These are phyloP conservation scores for Hygrocybe coccinea DNA, from an alignment of 768 basidiomycete species.

Conservation along the genomic window DNA sequence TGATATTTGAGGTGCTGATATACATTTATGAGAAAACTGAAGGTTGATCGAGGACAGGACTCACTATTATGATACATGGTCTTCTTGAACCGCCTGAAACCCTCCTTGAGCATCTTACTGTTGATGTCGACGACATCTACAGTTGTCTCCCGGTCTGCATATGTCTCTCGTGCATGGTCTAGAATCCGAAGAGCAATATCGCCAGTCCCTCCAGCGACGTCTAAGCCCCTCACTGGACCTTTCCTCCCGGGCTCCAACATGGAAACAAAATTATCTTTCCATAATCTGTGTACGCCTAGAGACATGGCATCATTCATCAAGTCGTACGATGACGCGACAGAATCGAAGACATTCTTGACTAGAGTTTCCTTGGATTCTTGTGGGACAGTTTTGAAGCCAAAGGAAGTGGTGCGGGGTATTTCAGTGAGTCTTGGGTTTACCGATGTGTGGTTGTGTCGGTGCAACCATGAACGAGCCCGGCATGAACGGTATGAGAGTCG, in stretches of 20 bases:
- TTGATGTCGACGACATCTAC: constrained; percentile 95
- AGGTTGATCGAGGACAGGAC: constrained; percentile 19
- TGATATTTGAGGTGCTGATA: constrained; percentile 80
- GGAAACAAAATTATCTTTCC: constrained; percentile 90
- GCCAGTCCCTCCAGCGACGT: constrained; percentile 96
- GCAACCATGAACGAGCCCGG: constrained; percentile 6
- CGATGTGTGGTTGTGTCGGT: constrained; percentile 24
- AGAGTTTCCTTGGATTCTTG: constrained; percentile 83
- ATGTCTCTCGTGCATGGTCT: constrained; percentile 83
- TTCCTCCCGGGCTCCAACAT: constrained; percentile 70
- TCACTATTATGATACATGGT: constrained; percentile 98
- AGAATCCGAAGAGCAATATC: constrained; percentile 94
- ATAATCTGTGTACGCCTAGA: constrained; percentile 89
- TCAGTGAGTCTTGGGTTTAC: constrained; percentile 14
- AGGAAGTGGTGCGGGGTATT: constrained; percentile 61
- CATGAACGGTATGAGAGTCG: background rate
- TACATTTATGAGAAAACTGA: constrained; percentile 6
- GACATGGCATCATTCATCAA: constrained; percentile 99
- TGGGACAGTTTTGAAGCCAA: constrained; percentile 88
- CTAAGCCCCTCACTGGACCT: constrained; percentile 76
- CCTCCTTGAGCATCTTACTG: constrained; percentile 90
- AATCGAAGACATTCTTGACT: constrained; percentile 91
- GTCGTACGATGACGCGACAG: constrained; percentile 93
- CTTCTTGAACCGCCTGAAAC: constrained; percentile 83
- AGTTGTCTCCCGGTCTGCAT: constrained; percentile 82